Evolutionary conservation across 441 rosid genomes (phyloP).

Genomic region (Pelargonium fulgidum): DNA sequence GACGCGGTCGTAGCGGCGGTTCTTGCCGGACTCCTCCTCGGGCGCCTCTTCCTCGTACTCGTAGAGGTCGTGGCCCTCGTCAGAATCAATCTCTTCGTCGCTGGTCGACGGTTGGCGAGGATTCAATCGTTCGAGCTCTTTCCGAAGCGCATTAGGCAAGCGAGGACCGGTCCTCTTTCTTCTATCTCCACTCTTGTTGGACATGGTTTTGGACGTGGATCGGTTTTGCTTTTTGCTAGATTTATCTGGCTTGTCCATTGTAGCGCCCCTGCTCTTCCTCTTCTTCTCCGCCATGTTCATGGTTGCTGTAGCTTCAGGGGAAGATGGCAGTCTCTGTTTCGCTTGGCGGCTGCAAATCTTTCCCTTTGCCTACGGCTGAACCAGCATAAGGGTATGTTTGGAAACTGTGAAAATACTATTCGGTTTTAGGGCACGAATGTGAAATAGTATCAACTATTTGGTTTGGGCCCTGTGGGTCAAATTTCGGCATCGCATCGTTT

Average conservation of each 20-base stretch:
- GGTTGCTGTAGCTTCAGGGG: background rate
- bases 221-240: slow-evolving; percentile 16
- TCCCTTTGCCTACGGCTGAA: no score
- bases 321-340: no score
- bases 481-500: no score
- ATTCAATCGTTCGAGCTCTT: slow-evolving; percentile 13
- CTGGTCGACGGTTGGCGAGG: slow-evolving; percentile 4
- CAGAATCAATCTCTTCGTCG: slow-evolving; percentile 31
- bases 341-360: no score
- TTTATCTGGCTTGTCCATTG: slow-evolving; percentile 21
- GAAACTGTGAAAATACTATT: no score
- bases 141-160: slow-evolving; percentile 36
- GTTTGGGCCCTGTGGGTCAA: no score
- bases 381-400: no score
- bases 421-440: no score
- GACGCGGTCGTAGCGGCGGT: slow-evolving; percentile 68
- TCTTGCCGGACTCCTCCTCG: slow-evolving; percentile 71
- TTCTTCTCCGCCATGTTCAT: slow-evolving; percentile 32
- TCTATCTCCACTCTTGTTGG: slow-evolving; percentile 15
- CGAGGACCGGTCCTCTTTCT: slow-evolving; percentile 45
- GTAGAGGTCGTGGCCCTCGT: slow-evolving; percentile 47
- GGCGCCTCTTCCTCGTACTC: slow-evolving; percentile 78
- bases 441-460: no score
- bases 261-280: slow-evolving; percentile 21
- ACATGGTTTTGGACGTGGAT: slow-evolving; percentile 12